Percentiles rank a stretch among this genome's conserved stretches.
Conservation (phyloP, 2,329 filamentous ascomycete species). For the Penicillium sp. region DNA sequence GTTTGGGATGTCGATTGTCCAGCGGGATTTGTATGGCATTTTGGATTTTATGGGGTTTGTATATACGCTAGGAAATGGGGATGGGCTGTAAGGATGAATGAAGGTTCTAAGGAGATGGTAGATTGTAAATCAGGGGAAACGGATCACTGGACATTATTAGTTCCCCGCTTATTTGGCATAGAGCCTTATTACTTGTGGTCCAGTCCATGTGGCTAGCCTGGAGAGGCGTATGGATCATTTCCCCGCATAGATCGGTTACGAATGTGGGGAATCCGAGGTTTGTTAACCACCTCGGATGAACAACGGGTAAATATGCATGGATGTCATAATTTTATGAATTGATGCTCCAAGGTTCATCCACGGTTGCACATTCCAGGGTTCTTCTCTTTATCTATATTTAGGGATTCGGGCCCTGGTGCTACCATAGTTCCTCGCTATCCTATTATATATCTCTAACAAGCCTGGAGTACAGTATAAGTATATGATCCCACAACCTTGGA, state of each 20-base stretch:
- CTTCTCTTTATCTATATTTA: too few relatives aligned
- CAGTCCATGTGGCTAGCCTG: not conserved
- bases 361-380: too few relatives aligned
- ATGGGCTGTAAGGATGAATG: not conserved
- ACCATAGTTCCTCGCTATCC: too few relatives aligned
- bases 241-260: conserved; percentile 19
- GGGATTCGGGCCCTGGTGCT: too few relatives aligned
- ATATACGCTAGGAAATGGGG: too few relatives aligned
- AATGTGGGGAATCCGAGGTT: conserved; percentile 19
- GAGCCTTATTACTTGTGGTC: not conserved
- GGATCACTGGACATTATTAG: not conserved
- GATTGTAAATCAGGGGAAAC: not conserved
- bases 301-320: not conserved
- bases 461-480: too few relatives aligned
- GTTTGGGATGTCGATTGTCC: conserved; percentile 48
- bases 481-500: too few relatives aligned
- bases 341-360: too few relatives aligned
- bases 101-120: not conserved
- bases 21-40: conserved; percentile 57
- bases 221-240: not conserved
- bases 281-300: not conserved
- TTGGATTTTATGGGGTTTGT: too few relatives aligned
- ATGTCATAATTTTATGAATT: not conserved
- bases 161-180: not conserved
- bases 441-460: too few relatives aligned